Evolutionary conservation across 2,329 filamentous ascomycete genomes (phyloP).

Genomic region (Cytospora piceicola): DNA sequence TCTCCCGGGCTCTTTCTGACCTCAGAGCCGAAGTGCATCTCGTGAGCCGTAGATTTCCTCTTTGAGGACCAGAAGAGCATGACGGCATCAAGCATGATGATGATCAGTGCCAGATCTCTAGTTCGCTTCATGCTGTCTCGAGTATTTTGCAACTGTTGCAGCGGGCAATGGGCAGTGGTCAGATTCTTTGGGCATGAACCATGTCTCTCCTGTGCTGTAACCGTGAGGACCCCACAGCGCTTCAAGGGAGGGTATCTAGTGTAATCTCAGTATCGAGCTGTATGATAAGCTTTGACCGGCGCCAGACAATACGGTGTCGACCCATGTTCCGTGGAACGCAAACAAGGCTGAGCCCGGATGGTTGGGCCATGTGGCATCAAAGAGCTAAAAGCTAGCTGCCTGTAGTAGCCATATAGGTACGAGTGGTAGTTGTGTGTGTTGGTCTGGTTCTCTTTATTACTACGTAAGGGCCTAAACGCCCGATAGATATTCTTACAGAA

Average conservation of each 20-base stretch:
- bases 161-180: too few species aligned
- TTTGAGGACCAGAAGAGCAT: background rate
- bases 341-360: conserved; percentile 28
- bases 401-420: too few species aligned
- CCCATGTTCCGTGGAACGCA: conserved; percentile 13
- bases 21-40: conserved; percentile 6
- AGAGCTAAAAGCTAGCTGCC: conserved; percentile 4
- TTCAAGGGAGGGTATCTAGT: background rate
- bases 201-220: background rate
- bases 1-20: conserved; percentile 8
- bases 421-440: too few species aligned
- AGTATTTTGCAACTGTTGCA: too few species aligned
- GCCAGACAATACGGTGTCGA: background rate
- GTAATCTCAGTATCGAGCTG: background rate
- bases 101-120: too few species aligned
- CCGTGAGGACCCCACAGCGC: background rate
- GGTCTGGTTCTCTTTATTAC: too few species aligned
- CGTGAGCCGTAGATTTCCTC: background rate
- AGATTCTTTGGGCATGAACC: background rate
- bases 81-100: conserved; percentile 1
- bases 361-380: conserved; percentile 24
- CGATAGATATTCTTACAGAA: too few species aligned
- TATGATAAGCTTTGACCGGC: background rate
- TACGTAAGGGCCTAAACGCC: too few species aligned
- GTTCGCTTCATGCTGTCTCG: too few species aligned